Conservation (phyloP, 805 yeast genomes). For the Yamadazyma takamatsuzukensis region DNA sequence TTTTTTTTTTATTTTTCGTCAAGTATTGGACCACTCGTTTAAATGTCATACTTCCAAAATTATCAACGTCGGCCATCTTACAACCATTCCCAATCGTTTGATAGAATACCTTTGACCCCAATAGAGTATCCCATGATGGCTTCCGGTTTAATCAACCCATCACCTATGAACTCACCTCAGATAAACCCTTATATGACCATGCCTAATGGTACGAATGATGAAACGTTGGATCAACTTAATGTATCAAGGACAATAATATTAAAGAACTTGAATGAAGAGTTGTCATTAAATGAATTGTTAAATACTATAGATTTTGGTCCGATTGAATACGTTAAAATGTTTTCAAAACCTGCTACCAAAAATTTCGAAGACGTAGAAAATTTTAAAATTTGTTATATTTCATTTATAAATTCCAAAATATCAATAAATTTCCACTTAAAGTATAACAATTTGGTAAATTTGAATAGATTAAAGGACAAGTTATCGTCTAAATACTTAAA, state of each 20-base stretch:
- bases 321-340: constrained; percentile 52
- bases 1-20: constrained; percentile 2
- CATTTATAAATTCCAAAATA: constrained; percentile 33
- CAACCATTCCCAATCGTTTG: constrained; percentile 4
- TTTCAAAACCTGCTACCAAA: constrained; percentile 27
- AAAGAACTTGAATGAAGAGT: constrained; percentile 21
- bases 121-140: constrained; percentile 9
- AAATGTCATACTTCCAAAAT: constrained; percentile 6
- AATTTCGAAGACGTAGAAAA: constrained; percentile 19
- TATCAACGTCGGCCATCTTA: constrained; percentile 6
- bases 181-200: constrained; percentile 6
- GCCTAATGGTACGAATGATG: constrained; percentile 9
- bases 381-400: constrained; percentile 29
- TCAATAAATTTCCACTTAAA: constrained; percentile 31
- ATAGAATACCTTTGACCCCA: constrained; percentile 7
- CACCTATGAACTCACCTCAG: constrained; percentile 37
- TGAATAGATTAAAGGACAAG: constrained; percentile 19
- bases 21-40: not conserved
- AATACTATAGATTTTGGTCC: constrained; percentile 56
- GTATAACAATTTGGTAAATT: constrained; percentile 24
- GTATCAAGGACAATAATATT: constrained; percentile 35
- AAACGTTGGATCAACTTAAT: constrained; percentile 30
- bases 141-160: constrained; percentile 8
- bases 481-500: constrained; percentile 27
- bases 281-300: constrained; percentile 32